These are phyloP conservation scores for Suillus discolor DNA, from an alignment of 768 basidiomycete genomes.

Conservation along the genomic window DNA sequence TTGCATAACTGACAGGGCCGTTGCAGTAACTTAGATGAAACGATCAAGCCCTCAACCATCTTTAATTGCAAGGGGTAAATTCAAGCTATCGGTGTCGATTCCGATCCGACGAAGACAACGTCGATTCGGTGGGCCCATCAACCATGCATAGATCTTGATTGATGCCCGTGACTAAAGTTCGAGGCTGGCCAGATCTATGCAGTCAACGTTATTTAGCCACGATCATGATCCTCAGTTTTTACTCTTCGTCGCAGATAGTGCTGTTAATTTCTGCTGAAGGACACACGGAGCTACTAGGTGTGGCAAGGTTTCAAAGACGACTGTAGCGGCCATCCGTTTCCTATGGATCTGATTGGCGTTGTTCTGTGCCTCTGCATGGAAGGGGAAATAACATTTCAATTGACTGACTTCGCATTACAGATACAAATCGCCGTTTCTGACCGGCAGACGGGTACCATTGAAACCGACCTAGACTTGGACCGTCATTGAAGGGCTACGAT, in stretches of 20 bases:
- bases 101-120: slow-evolving; percentile 1
- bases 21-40: background rate
- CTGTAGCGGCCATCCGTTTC: background rate
- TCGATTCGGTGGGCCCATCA: slow-evolving; percentile 2
- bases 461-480: slow-evolving; percentile 4
- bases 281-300: background rate
- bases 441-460: background rate
- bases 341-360: background rate
- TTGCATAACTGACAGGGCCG: background rate
- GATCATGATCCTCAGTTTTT: background rate
- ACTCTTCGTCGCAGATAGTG: background rate
- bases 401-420: background rate
- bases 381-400: background rate
- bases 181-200: background rate
- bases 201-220: background rate
- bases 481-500: slow-evolving; percentile 14
- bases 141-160: background rate
- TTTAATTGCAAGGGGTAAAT: background rate
- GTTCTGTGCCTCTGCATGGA: background rate
- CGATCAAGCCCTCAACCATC: slow-evolving; percentile 2
- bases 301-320: background rate
- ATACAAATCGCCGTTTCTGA: background rate
- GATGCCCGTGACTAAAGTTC: background rate
- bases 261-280: background rate
- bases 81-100: slow-evolving; percentile 3